These are phyloP conservation scores for Russula abietina DNA, from an alignment of 768 basidiomycete genomes.

Conservation along the genomic window DNA sequence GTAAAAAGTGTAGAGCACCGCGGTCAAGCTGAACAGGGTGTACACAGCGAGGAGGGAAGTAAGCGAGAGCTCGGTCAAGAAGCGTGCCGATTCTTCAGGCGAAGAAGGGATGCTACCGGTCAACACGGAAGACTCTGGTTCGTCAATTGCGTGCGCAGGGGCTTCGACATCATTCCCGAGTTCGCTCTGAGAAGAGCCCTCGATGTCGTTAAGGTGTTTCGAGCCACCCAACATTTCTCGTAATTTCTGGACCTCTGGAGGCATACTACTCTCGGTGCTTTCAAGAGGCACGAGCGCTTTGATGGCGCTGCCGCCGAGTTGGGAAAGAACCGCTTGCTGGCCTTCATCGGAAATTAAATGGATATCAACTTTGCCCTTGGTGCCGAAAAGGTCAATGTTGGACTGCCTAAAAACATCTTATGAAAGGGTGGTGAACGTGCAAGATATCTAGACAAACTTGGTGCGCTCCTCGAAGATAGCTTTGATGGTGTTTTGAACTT, in stretches of 20 bases:
- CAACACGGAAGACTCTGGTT: neutral
- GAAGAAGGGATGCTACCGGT: neutral
- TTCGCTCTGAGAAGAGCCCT: constrained; percentile 19
- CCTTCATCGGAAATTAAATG: constrained; percentile 31
- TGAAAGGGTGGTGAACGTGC: constrained; percentile 5
- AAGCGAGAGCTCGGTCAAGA: constrained; percentile 12
- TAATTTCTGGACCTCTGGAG: constrained; percentile 29
- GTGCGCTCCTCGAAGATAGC: constrained; percentile 34
- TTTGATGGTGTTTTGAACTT: constrained; percentile 34
- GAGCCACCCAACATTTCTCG: constrained; percentile 27
- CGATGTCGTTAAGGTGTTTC: constrained; percentile 24
- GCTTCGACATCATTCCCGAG: constrained; percentile 4
- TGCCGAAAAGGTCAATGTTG: constrained; percentile 20
- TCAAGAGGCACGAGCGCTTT: constrained; percentile 31
- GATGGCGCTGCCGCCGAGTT: constrained; percentile 28
- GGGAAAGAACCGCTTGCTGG: constrained; percentile 31
- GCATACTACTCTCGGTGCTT: constrained; percentile 19
- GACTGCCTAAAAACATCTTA: constrained; percentile 21
- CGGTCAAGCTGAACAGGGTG: constrained; percentile 26
- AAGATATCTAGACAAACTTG: constrained; percentile 30
- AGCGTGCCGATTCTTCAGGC: neutral
- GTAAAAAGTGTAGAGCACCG: constrained; percentile 26
- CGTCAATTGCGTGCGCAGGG: constrained; percentile 4
- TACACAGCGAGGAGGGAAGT: constrained; percentile 16
- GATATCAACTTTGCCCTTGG: constrained; percentile 31